phyloP scores from a whole-genome alignment of 331 rosid species.

The Malus hybrid region DNA sequence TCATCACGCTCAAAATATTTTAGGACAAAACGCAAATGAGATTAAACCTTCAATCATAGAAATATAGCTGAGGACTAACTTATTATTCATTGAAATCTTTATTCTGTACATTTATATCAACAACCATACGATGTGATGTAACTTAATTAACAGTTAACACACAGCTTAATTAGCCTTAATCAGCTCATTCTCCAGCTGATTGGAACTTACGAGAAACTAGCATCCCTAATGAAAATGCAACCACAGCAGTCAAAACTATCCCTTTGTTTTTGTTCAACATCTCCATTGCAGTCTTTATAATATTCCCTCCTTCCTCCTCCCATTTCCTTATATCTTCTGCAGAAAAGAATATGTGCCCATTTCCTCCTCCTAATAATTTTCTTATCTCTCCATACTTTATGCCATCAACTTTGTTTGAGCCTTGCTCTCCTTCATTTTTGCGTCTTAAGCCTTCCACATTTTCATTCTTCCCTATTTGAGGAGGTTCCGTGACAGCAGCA shows the following conservation, averaged over 20 bases:
- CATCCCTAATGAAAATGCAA: conserved; percentile 61
- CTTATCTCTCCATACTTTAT: not conserved
- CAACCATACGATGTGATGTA: too few species aligned
- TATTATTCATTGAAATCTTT: too few species aligned
- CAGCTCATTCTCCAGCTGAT: conserved; percentile 8
- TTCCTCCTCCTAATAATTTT: not conserved
- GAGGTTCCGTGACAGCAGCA: not conserved
- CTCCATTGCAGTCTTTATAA: conserved; percentile 18
- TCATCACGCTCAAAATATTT: too few species aligned
- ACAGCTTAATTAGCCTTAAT: not conserved
- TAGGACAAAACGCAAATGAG: too few species aligned
- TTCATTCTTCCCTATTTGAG: not conserved
- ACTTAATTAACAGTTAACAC: not conserved
- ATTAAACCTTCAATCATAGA: too few species aligned
- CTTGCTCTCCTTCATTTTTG: not conserved
- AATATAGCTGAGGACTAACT: too few species aligned
- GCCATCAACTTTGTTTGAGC: not conserved
- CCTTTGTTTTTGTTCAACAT: conserved; percentile 40
- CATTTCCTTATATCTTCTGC: conserved; percentile 22
- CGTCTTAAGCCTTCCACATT: not conserved
- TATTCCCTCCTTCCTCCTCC: conserved; percentile 28
- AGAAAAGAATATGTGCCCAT: conserved; percentile 10
- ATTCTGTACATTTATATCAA: too few species aligned
- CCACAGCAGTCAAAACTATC: conserved; percentile 38
- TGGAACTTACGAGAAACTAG: conserved; percentile 25